Conservation (phyloP, 2,329 filamentous ascomycete species). For the Beauveria asiatica region DNA sequence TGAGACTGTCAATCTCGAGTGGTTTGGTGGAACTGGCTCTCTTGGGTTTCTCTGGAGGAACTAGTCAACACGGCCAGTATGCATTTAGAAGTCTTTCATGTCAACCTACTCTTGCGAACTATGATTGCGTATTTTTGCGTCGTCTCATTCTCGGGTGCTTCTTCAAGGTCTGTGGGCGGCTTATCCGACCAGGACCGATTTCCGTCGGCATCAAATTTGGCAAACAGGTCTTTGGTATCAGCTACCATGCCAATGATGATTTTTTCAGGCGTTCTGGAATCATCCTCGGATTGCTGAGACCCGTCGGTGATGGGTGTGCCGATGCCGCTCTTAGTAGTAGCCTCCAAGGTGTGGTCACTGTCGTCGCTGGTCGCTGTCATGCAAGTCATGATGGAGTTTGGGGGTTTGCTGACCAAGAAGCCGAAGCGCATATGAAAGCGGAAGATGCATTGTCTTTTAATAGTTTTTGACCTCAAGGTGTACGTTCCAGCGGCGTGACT, state of each 20-base stretch:
- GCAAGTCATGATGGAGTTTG: not conserved
- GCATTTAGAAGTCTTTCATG: no score
- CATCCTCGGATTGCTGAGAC: not conserved
- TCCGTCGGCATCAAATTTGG: slow-evolving; percentile 38
- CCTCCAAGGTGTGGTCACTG: not conserved
- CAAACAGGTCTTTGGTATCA: slow-evolving; percentile 34
- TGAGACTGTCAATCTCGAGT: slow-evolving; percentile 52
- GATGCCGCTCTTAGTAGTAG: not conserved
- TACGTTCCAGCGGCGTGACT: not conserved
- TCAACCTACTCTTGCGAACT: slow-evolving; percentile 38
- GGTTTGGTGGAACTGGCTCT: slow-evolving; percentile 51
- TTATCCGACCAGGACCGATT: slow-evolving; percentile 47
- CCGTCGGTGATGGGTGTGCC: not conserved
- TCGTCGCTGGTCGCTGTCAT: not conserved
- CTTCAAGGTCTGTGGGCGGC: slow-evolving; percentile 43
- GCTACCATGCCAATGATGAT: slow-evolving; percentile 28
- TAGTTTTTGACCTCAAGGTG: no score
- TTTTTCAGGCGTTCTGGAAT: slow-evolving; percentile 8
- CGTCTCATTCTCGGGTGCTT: slow-evolving; percentile 51
- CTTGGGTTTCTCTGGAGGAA: slow-evolving; percentile 30
- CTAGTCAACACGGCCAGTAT: not conserved
- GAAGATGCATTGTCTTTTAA: no score
- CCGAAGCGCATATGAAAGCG: no score
- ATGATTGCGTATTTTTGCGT: slow-evolving; percentile 54
- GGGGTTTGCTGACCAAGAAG: no score